Evolutionary conservation across 192 early-diverging fungal genomes (phyloP).

Genomic region (Thoreauomyces humboldtii): DNA sequence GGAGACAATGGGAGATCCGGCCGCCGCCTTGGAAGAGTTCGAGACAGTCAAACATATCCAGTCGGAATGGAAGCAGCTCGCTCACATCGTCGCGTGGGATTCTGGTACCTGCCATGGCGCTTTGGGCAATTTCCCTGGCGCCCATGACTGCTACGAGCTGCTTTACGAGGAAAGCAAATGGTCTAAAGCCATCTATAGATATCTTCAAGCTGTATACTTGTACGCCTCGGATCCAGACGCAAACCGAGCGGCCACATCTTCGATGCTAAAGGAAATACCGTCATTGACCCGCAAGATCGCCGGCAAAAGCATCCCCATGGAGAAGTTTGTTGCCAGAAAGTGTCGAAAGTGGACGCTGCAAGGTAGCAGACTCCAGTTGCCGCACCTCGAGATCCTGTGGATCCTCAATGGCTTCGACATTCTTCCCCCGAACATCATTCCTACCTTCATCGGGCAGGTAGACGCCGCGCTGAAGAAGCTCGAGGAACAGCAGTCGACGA

Average conservation of each 20-base stretch:
- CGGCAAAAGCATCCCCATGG: slow-evolving; percentile 81
- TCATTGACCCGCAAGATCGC: slow-evolving; percentile 72
- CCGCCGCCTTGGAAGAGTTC: slow-evolving; percentile 63
- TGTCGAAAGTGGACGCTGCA: slow-evolving; percentile 70
- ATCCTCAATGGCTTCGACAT: slow-evolving; percentile 72
- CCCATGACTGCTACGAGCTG: slow-evolving; percentile 57
- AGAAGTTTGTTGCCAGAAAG: slow-evolving; percentile 87
- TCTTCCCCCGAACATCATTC: slow-evolving; percentile 54
- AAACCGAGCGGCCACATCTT: slow-evolving; percentile 44
- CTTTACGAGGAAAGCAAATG: slow-evolving; percentile 79
- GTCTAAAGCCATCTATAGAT: slow-evolving; percentile 80
- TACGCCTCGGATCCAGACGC: slow-evolving; percentile 39
- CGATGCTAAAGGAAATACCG: slow-evolving; percentile 68
- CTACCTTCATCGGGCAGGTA: slow-evolving; percentile 41
- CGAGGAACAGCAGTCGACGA: slow-evolving; percentile 14
- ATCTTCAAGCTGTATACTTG: slow-evolving; percentile 64
- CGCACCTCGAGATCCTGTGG: slow-evolving; percentile 74
- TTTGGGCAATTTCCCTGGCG: slow-evolving; percentile 58
- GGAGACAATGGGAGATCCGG: slow-evolving; percentile 53
- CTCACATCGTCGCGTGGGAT: slow-evolving; percentile 83
- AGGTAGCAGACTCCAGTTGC: slow-evolving; percentile 65
- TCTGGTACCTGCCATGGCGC: slow-evolving; percentile 64
- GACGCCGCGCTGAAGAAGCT: slow-evolving; percentile 47
- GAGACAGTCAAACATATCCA: slow-evolving; percentile 51
- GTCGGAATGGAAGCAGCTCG: slow-evolving; percentile 71